Conservation (phyloP, 306 rosid species). For the Prosopis cineraria region DNA sequence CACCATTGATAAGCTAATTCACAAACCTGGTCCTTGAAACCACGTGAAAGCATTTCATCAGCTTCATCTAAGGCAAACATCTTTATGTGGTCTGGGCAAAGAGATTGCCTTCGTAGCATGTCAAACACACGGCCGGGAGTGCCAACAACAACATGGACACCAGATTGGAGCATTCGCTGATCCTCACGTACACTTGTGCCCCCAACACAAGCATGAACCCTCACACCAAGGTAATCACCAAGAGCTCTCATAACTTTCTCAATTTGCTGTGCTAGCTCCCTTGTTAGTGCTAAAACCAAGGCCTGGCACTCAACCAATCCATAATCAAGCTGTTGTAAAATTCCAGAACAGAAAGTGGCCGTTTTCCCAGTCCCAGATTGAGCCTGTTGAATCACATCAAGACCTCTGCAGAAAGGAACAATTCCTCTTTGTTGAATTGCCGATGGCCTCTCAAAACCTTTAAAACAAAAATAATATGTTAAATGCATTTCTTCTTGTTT, state of each 20-base stretch:
- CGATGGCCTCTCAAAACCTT: conserved; percentile 97
- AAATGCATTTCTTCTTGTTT: not conserved
- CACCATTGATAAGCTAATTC: not conserved
- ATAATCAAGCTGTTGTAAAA: conserved; percentile 90
- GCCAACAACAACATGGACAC: conserved; percentile 94
- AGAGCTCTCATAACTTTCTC: conserved; percentile 99
- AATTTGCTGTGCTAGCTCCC: conserved; percentile 96
- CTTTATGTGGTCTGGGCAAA: conserved; percentile 68
- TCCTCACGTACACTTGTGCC: conserved; percentile 99
- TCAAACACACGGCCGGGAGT: conserved; percentile 97
- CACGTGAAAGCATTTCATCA: conserved; percentile 98
- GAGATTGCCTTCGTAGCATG: conserved; percentile 92
- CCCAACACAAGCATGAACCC: conserved; percentile 96
- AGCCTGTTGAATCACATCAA: conserved; percentile 96
- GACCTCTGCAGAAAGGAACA: conserved; percentile 92
- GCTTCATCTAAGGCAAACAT: conserved; percentile 99
- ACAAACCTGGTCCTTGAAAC: conserved; percentile 96
- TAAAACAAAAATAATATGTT: conserved; percentile 21
- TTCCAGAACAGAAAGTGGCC: conserved; percentile 92
- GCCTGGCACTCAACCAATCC: conserved; percentile 87
- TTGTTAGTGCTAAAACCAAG: conserved; percentile 89
- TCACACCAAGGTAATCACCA: conserved; percentile 95
- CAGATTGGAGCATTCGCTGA: conserved; percentile 93
- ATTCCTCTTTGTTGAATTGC: conserved; percentile 97
- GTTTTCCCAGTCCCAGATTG: conserved; percentile 98